Evolutionary conservation across 805 yeast genomes (phyloP), one percentile per base, ranked within the genome.

Genomic region (Pichia californica): DNA sequence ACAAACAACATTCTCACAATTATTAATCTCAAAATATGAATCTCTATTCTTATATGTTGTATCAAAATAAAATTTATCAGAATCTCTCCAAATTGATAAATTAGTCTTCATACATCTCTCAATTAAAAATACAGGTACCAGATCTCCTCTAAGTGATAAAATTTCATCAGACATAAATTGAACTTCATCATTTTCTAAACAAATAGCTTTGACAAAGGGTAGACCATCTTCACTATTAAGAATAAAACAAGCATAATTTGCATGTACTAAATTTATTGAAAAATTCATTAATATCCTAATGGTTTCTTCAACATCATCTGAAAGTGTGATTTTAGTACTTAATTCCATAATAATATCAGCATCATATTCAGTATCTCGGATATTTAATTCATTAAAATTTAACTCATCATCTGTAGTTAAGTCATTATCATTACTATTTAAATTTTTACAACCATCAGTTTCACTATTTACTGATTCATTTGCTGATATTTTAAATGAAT

Each of bases 281-380:
- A 68, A 68, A 40, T 64, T 64, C 1, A 73, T 54, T 15, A 75
- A 48, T 34, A 62, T 68, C 18, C 57, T 51, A 3, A 67, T 53
- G 38, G 73, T 71, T 1, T 66, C 52, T 3, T 60, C 61, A 34
- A 61, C 56, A 38, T 66, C 64, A 13, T 68, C 63, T 7, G 73
- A 65, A 48, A 72, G 77, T 2, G 76, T 68, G n/a, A 74, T 71
- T 13, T 67, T 66, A n/a, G 73, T 58, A 49, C 77, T 72, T 2
- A 75, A 67, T 40, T 63, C 62, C 41, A 74, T 58, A 5, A 41
- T 28, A 15, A 43, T 38, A 15, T 47, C 52, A 15, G 18, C 45
- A 9, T 51, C 53, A 36, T 31, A 41, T 16, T 47, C 54, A 14
- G 30, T 40, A 16, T 43, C 51, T 18, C 36, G 36, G 2, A 13